Base-by-base conservation (phyloP, 2,329 filamentous ascomycete genomes). In the Pseudocercospora fijiensis region DNA sequence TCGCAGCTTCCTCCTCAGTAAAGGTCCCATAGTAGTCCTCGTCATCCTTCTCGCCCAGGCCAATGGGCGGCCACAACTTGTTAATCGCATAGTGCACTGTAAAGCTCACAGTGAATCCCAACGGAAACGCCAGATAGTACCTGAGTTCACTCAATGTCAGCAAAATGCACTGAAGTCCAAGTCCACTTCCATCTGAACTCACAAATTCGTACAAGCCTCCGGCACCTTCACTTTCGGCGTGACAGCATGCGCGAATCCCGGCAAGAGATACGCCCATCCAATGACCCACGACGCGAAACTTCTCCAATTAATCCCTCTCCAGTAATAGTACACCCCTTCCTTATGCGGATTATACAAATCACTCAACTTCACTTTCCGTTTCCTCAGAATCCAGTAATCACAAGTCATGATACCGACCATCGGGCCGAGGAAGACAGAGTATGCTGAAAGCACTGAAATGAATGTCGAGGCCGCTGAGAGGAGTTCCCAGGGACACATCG, bases 401-500 rank as follows among this genome's bases (percentile, higher is more conserved):
- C 77, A 76, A 13, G 82, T 53, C 52, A 78, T 78, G 63, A 81
- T 77, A 0, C 63, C 66, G 8, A 63, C 61, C 73, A 74, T 73
- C 0, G 82, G 81, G 0, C 76, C 79, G 13, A 83, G 75, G 68
- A 84, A 83, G 9, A 83, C 78, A 2, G 74, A 75, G 66, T 80
- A 84, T 1, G 75, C 71, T 76, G 16, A 84, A 71, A 1, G 83
- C 81, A 24, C 72, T 76, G 49, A 53, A 64, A 83, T 78, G 73
- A 84, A 83, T 0, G 78, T 79, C 9, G 75, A 72, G 1, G 82
- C 80, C 0, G 75, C 77, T 7, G 78, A 76, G 3, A 85, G 73
- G 0, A 85, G 75, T 61, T 84, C 74, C 84, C 83, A 86, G 0
- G 83, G 84, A 63, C 80, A 80, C 41, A 80, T 76, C 0, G 76